Evolutionary conservation across 225 moss, liverwort and hornwort genomes (phyloP).

Genomic region (Physcomitrium patens): DNA sequence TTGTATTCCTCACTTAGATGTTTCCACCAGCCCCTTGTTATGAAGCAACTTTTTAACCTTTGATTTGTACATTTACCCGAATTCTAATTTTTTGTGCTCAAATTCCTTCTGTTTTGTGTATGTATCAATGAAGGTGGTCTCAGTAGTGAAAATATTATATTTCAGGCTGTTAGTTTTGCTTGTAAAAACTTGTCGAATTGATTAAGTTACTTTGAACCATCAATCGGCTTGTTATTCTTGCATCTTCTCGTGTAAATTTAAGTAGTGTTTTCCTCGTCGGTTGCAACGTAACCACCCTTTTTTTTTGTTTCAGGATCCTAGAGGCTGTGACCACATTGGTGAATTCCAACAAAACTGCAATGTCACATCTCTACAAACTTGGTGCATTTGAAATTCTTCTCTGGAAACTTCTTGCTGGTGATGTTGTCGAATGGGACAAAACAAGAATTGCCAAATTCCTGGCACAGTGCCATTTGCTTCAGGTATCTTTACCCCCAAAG

Average conservation of each 20-base stretch:
- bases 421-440: constrained; percentile 82
- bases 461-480: constrained; percentile 83
- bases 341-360: constrained; percentile 83
- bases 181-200: not conserved
- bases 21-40: not conserved
- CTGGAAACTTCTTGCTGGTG: constrained; percentile 96
- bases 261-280: not conserved
- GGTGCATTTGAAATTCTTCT: constrained; percentile 98
- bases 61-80: no score
- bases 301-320: constrained; percentile 57
- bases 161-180: not conserved
- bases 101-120: not conserved
- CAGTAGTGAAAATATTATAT: not conserved
- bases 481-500: constrained; percentile 49
- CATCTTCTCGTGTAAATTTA: not conserved
- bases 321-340: constrained; percentile 79
- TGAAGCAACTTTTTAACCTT: not conserved
- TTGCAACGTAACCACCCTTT: constrained; percentile 15
- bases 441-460: constrained; percentile 85
- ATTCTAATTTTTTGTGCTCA: not conserved
- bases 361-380: constrained; percentile 96
- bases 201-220: constrained; percentile 6
- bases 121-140: not conserved
- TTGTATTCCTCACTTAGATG: not conserved
- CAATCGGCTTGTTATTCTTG: not conserved